Conservation (phyloP, 345 rosid genomes). For the Erucastrum elatum region DNA sequence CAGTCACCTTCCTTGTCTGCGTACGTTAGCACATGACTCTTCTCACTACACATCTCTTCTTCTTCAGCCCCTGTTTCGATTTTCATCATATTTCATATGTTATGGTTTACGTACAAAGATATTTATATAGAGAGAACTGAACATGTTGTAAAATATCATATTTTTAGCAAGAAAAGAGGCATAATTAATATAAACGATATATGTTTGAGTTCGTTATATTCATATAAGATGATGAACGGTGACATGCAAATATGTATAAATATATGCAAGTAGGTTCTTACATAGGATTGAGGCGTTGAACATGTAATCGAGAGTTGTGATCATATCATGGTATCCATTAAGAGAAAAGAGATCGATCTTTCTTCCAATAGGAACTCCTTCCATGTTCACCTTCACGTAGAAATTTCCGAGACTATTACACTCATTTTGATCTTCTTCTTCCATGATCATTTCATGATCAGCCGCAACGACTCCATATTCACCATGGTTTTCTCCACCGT, state of each 20-base stretch:
- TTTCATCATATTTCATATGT: neutral
- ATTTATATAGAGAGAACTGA: neutral
- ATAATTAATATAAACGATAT: neutral
- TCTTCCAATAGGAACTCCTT: constrained; percentile 93
- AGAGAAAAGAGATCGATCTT: constrained; percentile 76
- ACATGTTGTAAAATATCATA: neutral
- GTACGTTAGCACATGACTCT: constrained; percentile 44
- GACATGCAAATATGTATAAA: constrained; percentile 8
- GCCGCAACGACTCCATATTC: constrained; percentile 23
- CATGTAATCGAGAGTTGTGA: constrained; percentile 79
- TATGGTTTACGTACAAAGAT: neutral
- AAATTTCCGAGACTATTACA: constrained; percentile 71
- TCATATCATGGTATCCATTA: constrained; percentile 71
- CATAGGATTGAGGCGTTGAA: constrained; percentile 86
- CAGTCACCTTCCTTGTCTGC: constrained; percentile 46
- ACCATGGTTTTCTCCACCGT: constrained; percentile 35
- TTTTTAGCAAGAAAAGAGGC: neutral
- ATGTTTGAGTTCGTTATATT: neutral
- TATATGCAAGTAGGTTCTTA: constrained; percentile 32
- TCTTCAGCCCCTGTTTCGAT: constrained; percentile 43
- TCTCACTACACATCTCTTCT: constrained; percentile 42
- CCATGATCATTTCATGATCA: constrained; percentile 38
- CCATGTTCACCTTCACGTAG: constrained; percentile 96
- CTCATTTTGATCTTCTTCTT: constrained; percentile 56
- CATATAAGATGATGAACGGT: neutral